Percentiles rank a stretch among this genome's conserved stretches.
phyloP scores from a whole-genome alignment of 345 rosid species.

The Eucalyptus dawsonii region DNA sequence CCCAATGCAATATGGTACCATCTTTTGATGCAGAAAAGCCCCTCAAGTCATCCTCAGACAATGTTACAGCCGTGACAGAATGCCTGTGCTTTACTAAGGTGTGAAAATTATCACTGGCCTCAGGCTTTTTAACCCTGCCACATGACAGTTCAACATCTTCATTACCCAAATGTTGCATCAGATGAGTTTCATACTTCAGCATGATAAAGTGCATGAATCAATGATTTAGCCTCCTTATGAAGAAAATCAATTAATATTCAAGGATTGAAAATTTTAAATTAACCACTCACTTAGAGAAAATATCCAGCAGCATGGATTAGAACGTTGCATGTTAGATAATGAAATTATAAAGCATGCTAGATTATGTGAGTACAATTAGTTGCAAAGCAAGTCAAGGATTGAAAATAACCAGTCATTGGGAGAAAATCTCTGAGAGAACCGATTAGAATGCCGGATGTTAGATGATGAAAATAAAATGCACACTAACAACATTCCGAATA shows the following conservation, averaged over 20 bases:
- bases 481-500: background rate
- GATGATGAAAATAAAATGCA: background rate
- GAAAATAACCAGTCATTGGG: background rate
- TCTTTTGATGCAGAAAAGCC: constrained; percentile 96
- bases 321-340: background rate
- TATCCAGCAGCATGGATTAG: background rate
- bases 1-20: constrained; percentile 81
- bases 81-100: constrained; percentile 56
- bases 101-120: constrained; percentile 30
- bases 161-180: background rate
- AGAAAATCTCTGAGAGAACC: background rate
- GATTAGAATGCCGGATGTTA: background rate
- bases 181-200: background rate
- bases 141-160: background rate
- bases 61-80: constrained; percentile 71
- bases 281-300: background rate
- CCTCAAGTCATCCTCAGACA: constrained; percentile 73
- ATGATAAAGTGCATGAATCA: background rate
- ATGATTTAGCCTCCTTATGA: background rate
- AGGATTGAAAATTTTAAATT: background rate
- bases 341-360: background rate
- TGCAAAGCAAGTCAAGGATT: background rate
- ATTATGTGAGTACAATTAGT: background rate
- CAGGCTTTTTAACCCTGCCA: constrained; percentile 65
- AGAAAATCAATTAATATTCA: background rate